A percentile compares a stretch with the other conserved stretches of the same genome.
These are phyloP conservation scores for Scheffersomyces ergatensis DNA, from an alignment of 805 yeast genomes.

Conservation along the genomic window DNA sequence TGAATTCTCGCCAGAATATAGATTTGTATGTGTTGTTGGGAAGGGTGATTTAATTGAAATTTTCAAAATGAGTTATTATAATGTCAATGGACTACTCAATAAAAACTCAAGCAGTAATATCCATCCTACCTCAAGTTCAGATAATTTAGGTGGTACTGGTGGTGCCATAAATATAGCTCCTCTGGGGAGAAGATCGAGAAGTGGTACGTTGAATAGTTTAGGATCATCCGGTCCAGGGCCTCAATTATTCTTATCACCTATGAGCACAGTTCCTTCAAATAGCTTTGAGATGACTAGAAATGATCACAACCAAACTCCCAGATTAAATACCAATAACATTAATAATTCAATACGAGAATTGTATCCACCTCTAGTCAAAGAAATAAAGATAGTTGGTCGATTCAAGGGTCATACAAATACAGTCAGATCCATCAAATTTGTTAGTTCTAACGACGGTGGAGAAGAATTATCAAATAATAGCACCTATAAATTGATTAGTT, in stretches of 20 bases:
- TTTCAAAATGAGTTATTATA: slow-evolving; percentile 39
- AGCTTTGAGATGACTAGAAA: slow-evolving; percentile 18
- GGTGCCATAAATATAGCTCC: neutral
- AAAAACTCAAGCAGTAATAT: slow-evolving; percentile 9
- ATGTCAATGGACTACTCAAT: slow-evolving; percentile 32
- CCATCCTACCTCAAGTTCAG: slow-evolving; percentile 3
- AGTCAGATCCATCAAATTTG: slow-evolving; percentile 26
- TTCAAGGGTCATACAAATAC: slow-evolving; percentile 41
- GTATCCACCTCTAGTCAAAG: slow-evolving; percentile 35
- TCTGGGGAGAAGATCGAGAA: slow-evolving; percentile 32
- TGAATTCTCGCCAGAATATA: slow-evolving; percentile 47
- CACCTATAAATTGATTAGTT: slow-evolving; percentile 32
- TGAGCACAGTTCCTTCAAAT: slow-evolving; percentile 18
- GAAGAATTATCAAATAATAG: slow-evolving; percentile 5
- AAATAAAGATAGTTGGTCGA: slow-evolving; percentile 33
- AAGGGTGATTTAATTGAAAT: slow-evolving; percentile 52
- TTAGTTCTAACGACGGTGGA: slow-evolving; percentile 16
- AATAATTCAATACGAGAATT: neutral
- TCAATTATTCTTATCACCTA: slow-evolving; percentile 18
- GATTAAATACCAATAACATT: neutral
- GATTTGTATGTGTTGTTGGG: slow-evolving; percentile 46
- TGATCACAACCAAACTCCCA: slow-evolving; percentile 7
- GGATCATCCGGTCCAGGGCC: slow-evolving; percentile 10
- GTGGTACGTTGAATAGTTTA: slow-evolving; percentile 36
- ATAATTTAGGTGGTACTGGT: slow-evolving; percentile 6